Base-by-base conservation (phyloP, 73 alveolate genomes). In the Blepharisma japonicum region DNA sequence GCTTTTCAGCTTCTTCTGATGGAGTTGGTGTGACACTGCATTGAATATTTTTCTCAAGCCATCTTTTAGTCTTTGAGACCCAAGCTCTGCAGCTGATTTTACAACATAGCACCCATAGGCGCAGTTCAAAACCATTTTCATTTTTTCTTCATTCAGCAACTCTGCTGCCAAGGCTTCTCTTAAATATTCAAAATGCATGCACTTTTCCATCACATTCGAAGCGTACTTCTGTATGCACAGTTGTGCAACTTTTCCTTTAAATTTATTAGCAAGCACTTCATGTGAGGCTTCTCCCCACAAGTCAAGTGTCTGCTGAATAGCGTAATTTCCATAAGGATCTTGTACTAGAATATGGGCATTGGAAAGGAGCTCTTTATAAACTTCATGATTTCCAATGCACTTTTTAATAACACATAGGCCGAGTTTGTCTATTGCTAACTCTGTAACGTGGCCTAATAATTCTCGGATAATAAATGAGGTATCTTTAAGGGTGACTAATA, bases 281-380 rank as follows among this genome's bases (percentile, higher is more conserved):
- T 87, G 66, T 70, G 77, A 71, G 45, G 55, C 77, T 53, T 71
- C 82, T 48, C 56, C 67, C 93, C 93, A 86, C 80, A 82, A 83
- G 32, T 93, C 97, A 32, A 93, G 86, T 2, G 90, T 90, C 51
- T 84, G 82, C 78, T 93, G 92, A 45, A 93, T 90, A 32, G 94
- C 98, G 82, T 91, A 93, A 72, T 93, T 93, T 23, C 97, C 97
- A 81, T 89, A 91, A 51, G 98, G 96, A 78, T 86, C 89, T 72
- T 89, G 81, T 23, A 91, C 91, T 71, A 91, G 85, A 68, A 84
- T 77, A 9, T 88, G 85, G 0, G 86, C 89, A 77, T 93, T 77
- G 18, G 83, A 90, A 74, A 90, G 68, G 82, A 91, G 79, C 66
- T 53, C 77, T 79, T 83, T 71, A 53, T 55, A 79, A 38, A 70